Conservation (phyloP, 768 basidiomycete genomes). For the Boletus speciosus region DNA sequence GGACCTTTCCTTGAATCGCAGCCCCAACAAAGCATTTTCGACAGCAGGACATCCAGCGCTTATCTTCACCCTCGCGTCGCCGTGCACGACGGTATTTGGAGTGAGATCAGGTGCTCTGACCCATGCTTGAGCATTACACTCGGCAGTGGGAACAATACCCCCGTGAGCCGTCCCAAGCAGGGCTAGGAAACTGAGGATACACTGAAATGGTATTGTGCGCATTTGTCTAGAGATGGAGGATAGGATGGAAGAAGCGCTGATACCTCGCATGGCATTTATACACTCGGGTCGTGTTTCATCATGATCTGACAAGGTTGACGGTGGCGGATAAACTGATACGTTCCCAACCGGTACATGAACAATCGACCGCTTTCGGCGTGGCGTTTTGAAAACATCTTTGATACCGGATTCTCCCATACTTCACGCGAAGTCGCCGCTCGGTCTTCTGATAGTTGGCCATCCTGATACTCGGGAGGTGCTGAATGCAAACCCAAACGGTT, state of each 20-base stretch:
- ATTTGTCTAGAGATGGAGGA: not conserved
- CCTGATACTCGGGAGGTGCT: not conserved
- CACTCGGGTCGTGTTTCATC: too few species aligned
- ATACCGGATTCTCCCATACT: too few species aligned
- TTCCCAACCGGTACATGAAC: too few species aligned
- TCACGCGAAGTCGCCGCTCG: not conserved
- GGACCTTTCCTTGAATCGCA: slow-evolving; percentile 22
- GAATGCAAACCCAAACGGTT: not conserved
- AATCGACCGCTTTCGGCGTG: too few species aligned
- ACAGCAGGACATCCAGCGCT: slow-evolving; percentile 10
- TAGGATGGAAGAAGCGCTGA: not conserved
- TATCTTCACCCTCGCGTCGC: slow-evolving; percentile 16
- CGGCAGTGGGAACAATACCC: not conserved
- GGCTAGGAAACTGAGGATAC: slow-evolving; percentile 1
- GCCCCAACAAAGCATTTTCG: slow-evolving; percentile 3
- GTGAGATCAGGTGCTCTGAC: slow-evolving; percentile 20
- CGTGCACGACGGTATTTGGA: slow-evolving; percentile 10
- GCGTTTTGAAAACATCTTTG: too few species aligned
- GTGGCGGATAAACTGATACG: too few species aligned
- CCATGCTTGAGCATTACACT: slow-evolving; percentile 12
- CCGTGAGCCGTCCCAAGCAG: not conserved
- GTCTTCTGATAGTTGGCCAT: not conserved
- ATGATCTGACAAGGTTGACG: too few species aligned
- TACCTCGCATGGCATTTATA: not conserved
- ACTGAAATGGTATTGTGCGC: not conserved